A percentile compares a stretch with the other conserved stretches of the same genome.
Conservation (phyloP, 805 yeast species). For the Suhomyces vadensis region DNA sequence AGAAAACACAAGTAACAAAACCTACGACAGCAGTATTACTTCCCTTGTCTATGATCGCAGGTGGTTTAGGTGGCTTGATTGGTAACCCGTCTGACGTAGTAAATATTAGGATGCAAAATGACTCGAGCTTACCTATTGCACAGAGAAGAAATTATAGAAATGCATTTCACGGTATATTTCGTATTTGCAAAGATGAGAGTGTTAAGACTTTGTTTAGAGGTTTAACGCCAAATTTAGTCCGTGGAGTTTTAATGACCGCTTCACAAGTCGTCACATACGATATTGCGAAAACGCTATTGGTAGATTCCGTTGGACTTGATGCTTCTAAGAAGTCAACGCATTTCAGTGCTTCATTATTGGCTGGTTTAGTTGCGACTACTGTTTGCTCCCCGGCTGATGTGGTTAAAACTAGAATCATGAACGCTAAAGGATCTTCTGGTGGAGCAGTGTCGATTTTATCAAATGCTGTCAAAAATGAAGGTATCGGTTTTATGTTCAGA, state of each 20-base stretch:
- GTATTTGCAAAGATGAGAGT: conserved; percentile 65
- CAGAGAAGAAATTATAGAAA: conserved; percentile 73
- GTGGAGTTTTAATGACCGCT: conserved; percentile 88
- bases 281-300: conserved; percentile 62
- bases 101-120: conserved; percentile 90
- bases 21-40: conserved; percentile 62
- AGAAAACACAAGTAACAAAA: conserved; percentile 39
- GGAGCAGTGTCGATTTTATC: conserved; percentile 52
- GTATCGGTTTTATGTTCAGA: conserved; percentile 77
- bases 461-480: conserved; percentile 65
- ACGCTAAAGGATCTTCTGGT: conserved; percentile 47
- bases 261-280: conserved; percentile 90
- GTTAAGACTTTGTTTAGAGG: conserved; percentile 65
- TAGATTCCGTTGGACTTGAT: conserved; percentile 50
- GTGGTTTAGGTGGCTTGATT: conserved; percentile 79
- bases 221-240: conserved; percentile 68
- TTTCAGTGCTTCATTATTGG: conserved; percentile 73
- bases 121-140: conserved; percentile 62
- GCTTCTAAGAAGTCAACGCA: conserved; percentile 68
- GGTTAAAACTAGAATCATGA: conserved; percentile 85
- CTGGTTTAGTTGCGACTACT: conserved; percentile 88
- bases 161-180: conserved; percentile 72
- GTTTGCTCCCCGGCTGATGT: conserved; percentile 93
- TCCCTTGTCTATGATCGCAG: conserved; percentile 83
- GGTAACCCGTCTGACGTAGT: conserved; percentile 90